phyloP scores from a whole-genome alignment of 2,329 filamentous ascomycete species.

The Sporothrix brunneoviolacea region DNA sequence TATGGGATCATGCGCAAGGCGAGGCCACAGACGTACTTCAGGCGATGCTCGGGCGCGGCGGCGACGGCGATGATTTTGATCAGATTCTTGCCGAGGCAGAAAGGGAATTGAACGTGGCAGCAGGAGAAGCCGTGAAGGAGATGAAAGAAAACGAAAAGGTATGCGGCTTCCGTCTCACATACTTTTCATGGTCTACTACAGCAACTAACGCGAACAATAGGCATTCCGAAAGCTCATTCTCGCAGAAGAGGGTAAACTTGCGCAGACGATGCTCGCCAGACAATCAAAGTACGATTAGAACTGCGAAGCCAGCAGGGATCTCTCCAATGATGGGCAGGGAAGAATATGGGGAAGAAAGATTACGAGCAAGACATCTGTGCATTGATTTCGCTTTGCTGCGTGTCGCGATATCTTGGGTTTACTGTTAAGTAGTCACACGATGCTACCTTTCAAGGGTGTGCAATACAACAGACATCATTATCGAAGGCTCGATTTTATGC shows the following conservation, averaged over 20 bases:
- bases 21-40: constrained; percentile 27
- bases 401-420: too few species aligned
- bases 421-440: too few species aligned
- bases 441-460: too few species aligned
- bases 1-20: constrained; percentile 36
- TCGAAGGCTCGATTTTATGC: background rate
- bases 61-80: background rate
- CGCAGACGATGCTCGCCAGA: constrained; percentile 17
- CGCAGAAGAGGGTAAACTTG: constrained; percentile 20
- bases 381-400: too few species aligned
- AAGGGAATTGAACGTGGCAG: constrained; percentile 11
- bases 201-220: too few species aligned
- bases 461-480: too few species aligned
- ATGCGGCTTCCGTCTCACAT: background rate
- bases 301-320: too few species aligned
- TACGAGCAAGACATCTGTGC: too few species aligned
- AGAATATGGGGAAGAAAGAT: background rate
- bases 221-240: constrained; percentile 18
- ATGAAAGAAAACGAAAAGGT: constrained; percentile 20
- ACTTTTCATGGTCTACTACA: background rate
- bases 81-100: constrained; percentile 13
- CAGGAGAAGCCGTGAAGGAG: constrained; percentile 14
- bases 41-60: background rate
- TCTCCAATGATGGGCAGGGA: too few species aligned
- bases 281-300: constrained; percentile 20